Percentiles rank a stretch among this genome's conserved stretches.
phyloP scores from a whole-genome alignment of 2,329 filamentous ascomycete species.

The Colletotrichum sp. region DNA sequence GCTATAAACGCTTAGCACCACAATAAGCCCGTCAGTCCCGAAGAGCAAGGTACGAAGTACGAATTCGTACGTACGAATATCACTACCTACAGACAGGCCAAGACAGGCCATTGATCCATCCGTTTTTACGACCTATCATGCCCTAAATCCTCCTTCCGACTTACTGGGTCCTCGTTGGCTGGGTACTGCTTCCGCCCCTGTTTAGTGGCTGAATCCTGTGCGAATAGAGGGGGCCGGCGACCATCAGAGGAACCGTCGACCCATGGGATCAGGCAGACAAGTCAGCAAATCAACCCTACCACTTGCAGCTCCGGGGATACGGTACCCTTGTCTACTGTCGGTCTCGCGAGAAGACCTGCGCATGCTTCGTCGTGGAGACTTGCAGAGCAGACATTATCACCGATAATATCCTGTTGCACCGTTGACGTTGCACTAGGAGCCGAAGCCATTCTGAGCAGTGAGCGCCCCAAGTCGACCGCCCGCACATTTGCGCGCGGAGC shows the following conservation, averaged over 20 bases:
- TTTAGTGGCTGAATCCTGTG: neutral
- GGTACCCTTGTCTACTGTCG: neutral
- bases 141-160: neutral
- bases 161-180: neutral
- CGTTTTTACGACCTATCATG: neutral
- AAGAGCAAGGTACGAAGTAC: neutral
- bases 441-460: neutral
- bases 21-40: neutral
- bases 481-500: neutral
- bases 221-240: neutral
- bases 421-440: neutral
- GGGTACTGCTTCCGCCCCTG: neutral
- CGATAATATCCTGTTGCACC: neutral
- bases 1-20: neutral
- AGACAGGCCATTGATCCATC: neutral
- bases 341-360: neutral
- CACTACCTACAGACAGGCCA: neutral
- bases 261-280: neutral
- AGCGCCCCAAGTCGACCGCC: neutral
- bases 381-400: neutral
- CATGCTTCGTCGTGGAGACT: neutral
- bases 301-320: neutral
- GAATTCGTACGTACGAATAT: neutral
- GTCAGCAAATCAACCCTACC: neutral
- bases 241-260: neutral